Base-by-base conservation (phyloP, 306 rosid genomes). In the Arachis hypogaea region DNA sequence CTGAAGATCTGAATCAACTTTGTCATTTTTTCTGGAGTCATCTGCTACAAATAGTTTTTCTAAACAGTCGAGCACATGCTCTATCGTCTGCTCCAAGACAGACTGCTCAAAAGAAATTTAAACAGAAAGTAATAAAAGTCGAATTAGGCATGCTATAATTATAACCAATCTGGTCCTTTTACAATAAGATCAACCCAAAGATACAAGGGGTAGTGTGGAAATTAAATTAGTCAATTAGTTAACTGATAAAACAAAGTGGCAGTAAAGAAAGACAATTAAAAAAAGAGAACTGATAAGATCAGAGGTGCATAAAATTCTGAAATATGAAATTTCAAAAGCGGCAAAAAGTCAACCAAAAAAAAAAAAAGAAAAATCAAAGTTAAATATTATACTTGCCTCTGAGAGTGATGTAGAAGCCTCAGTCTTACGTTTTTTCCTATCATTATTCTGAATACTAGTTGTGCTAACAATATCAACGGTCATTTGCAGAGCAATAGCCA, bases 401-500 rank as follows among this genome's bases (percentile, higher is more conserved):
- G 69, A 75, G 75, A 78, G 80, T 62, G 75, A 55, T 61, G 75
- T 41, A 45, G 89, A 82, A 80, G 92, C 88, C 52, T 82, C 82
- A 61, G 51, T 68, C 47, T 58, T 43, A 33, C 51, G 65, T 28
- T 74, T 86, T 80, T 66, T 77, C 82, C 77, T 83, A 72, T 77
- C 78, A 33, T 75, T 14, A 28, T 29, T 79, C 43, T 81, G 75
- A 46, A 42, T 40, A 59, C 75, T 72, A 63, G 47, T 74, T 75
- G 63, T 42, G 68, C 82, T 75, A 73, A 75, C 74, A 81, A 84
- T 83, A 59, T 88, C 85, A 70, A 86, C 79, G 51, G 89, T 75
- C 81, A 82, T 77, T 82, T 91, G 96, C 80, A 84, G 78, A 61
- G 87, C 92, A 75, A 94, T 93, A 77, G 82, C 72, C 68, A 83